Conservation (phyloP, 306 rosid genomes). For the Cucumis melo region DNA sequence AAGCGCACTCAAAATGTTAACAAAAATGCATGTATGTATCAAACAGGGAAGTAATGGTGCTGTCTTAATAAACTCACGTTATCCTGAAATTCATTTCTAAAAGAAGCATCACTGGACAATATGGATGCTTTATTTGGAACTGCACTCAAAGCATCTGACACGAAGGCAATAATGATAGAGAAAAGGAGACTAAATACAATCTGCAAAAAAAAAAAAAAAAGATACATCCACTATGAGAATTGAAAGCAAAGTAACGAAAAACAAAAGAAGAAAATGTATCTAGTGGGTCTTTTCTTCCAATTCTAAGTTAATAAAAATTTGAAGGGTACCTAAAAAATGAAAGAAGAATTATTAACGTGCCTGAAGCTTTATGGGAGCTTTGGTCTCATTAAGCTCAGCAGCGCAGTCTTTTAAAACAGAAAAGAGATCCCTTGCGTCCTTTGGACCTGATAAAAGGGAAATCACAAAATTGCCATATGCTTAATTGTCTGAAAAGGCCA, state of each 20-base stretch:
- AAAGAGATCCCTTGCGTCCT: constrained; percentile 65
- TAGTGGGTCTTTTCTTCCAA: neutral
- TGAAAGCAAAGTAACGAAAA: neutral
- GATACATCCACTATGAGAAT: neutral
- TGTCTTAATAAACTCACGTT: constrained; percentile 36
- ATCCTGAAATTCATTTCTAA: constrained; percentile 70
- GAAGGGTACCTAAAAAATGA: constrained; percentile 4
- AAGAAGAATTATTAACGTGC: constrained; percentile 20
- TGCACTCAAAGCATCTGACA: constrained; percentile 84
- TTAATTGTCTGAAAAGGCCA: neutral
- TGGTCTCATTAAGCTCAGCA: constrained; percentile 43
- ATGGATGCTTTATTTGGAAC: constrained; percentile 75
- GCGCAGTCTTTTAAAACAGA: constrained; percentile 59
- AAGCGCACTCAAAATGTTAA: neutral
- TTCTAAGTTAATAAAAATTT: neutral
- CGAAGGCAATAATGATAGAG: constrained; percentile 62
- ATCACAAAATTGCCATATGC: neutral
- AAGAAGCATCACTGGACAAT: constrained; percentile 58
- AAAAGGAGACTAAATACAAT: constrained; percentile 78
- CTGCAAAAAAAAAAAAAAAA: constrained; percentile 37
- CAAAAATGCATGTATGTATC: neutral
- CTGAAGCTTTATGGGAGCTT: constrained; percentile 47
- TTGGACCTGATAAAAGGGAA: constrained; percentile 40
- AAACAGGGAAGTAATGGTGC: constrained; percentile 9
- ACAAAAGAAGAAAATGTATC: constrained; percentile 7